Base-by-base conservation (phyloP, 1,284 basidiomycete genomes). In the Cystobasidium slooffiae region DNA sequence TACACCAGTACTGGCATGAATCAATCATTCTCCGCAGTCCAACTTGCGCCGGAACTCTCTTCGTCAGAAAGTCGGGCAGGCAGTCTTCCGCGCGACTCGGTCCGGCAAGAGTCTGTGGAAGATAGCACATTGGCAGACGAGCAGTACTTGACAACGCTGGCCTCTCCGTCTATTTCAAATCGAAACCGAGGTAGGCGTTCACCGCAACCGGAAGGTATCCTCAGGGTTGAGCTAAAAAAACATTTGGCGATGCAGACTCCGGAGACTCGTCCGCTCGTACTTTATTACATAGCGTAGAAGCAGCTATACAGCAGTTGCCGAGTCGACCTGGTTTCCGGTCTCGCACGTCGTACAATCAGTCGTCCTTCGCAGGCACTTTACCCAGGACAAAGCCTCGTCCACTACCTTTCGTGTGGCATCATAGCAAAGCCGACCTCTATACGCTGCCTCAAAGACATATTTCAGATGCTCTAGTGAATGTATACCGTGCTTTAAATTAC, bases 391-490 rank as follows among this genome's bases (percentile, higher is more conserved):
- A 31, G 5, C 62, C 62, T 24, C 16, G n/a, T 7, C 3, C 46
- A 1, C 22, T 49, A 5, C 62, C 62, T 1, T 52, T 65, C 12
- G 31, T 43, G 7, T 65, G 62, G 62, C 37, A 49, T 22, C n/a
- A 65, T 22, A 43, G 51, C 44, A 65, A 65, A n/a, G 62, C 62
- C n/a, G 62, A 65, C 10, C 39, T 47, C 31, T 65, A 65, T n/a
- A 52, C 62, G 1, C 20, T 65, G 3, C 62, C 62, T 8, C 62
- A 65, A 18, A 47, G 62, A 49, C 31, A 52, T 31, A 65, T 49
- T 14, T 47, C 62, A 6, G 62, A 65, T 49, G 62, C 46, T 49
- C 62, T 65, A 4, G 62, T 65, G 16, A 47, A 65, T 20, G 51
- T 52, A 31, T 65, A 65, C n/a, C 46, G 51, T 1, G 62, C 46